These are phyloP conservation scores for Meyerozyma athensensis DNA, from an alignment of 1,139 yeast genomes.

Conservation along the genomic window DNA sequence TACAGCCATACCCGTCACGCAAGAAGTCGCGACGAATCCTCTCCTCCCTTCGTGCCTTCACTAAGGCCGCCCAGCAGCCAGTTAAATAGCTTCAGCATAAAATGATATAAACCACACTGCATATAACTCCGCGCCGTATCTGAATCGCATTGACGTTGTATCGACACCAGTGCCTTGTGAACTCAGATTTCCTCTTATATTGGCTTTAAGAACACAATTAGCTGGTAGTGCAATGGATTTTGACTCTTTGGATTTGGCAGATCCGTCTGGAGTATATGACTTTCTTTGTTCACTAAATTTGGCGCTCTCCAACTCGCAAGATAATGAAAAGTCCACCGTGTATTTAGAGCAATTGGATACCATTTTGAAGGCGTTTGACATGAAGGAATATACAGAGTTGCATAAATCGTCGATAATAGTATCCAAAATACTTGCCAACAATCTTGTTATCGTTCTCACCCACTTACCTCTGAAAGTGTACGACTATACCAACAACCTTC, in stretches of 20 bases:
- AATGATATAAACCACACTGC: not conserved
- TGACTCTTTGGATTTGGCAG: not conserved
- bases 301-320: slow-evolving; percentile 1
- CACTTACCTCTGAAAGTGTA: slow-evolving; percentile 33
- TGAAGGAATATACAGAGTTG: not conserved
- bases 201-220: not conserved
- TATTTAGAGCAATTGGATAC: slow-evolving; percentile 1
- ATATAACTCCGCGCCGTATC: too few species aligned
- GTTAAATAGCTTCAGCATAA: not conserved
- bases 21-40: slow-evolving; percentile 1
- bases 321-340: not conserved
- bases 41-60: not conserved
- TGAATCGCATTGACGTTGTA: too few species aligned
- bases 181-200: too few species aligned
- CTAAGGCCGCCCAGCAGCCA: slow-evolving; percentile 1
- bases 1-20: not conserved
- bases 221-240: not conserved
- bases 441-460: slow-evolving; percentile 24
- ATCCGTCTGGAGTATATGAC: not conserved
- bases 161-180: too few species aligned
- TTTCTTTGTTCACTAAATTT: not conserved
- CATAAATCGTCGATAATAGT: slow-evolving; percentile 7
- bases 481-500: slow-evolving; percentile 35
- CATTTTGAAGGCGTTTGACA: not conserved
- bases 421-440: slow-evolving; percentile 29